phyloP scores from a whole-genome alignment of 2,329 filamentous ascomycete species.

The Fusarium tuaranense region DNA sequence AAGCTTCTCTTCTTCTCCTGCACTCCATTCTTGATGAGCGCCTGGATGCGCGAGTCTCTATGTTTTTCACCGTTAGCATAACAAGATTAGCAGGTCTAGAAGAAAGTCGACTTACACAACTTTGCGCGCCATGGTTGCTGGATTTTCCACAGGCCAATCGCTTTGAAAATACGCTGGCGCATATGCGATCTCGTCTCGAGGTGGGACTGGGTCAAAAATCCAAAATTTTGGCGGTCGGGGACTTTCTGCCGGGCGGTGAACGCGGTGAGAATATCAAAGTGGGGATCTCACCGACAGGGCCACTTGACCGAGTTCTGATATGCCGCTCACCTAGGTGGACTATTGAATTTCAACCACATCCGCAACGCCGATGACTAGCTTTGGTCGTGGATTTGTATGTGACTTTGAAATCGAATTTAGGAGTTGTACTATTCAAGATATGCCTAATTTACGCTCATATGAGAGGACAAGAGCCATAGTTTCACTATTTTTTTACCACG shows the following conservation, averaged over 20 bases:
- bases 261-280: constrained; percentile 17
- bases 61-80: constrained; percentile 17
- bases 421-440: neutral
- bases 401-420: neutral
- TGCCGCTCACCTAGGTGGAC: constrained; percentile 5
- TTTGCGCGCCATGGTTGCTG: constrained; percentile 69
- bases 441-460: neutral
- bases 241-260: constrained; percentile 56
- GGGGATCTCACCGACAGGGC: constrained; percentile 17
- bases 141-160: constrained; percentile 42
- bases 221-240: constrained; percentile 54
- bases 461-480: neutral
- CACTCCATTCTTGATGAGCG: constrained; percentile 90
- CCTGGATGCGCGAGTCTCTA: constrained; percentile 89
- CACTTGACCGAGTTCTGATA: neutral
- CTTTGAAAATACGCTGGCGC: constrained; percentile 45
- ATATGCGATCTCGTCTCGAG: constrained; percentile 43
- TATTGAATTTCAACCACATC: neutral
- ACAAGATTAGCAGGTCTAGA: fast-evolving
- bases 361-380: neutral
- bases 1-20: constrained; percentile 98
- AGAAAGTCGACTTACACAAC: constrained; percentile 56
- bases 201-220: constrained; percentile 47
- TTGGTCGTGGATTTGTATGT: neutral
- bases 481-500: neutral